Evolutionary conservation across 768 basidiomycete genomes (phyloP), one percentile per base, ranked within the genome.

Genomic region (Phallus indusiatus): DNA sequence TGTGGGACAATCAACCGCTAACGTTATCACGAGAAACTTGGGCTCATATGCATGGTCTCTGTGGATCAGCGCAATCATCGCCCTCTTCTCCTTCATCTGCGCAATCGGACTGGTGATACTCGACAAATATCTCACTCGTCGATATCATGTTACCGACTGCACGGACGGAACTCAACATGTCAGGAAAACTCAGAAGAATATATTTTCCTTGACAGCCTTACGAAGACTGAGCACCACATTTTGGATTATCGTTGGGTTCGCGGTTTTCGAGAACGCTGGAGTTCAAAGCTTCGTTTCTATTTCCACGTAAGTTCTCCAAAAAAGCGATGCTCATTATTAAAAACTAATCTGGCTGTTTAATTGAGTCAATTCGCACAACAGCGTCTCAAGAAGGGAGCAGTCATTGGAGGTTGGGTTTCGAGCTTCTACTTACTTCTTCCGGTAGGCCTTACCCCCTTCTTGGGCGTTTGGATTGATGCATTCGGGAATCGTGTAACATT

Each of bases 401-500:
- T 76, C 55, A 69, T 76, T 35, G 74, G 74, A n/a, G 74, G 75
- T 59, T 76, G 75, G 75, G 75, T 75, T 11, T 73, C 74, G 3
- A 74, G 72, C 61, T 73, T 76, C 67, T 76, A 75, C 64, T 64
- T 76, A 46, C 66, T 76, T 47, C 69, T 76, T 8, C 75, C 75
- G 1, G 71, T 71, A 7, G 70, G 70, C 51, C 60, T 75, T 59
- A 75, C 74, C 3, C 75, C 75, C 33, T 73, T 76, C 66, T 55
- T 74, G 46, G 74, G 75, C 24, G 67, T 75, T 54, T 74, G 73
- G 63, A 71, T 76, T 53, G 75, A 76, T 64, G 63, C 68, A 9
- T 72, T 65, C 55, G 75, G 75, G 16, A 69, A 74, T 56, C 70
- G 75, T 11, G 67, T 76, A 17, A 67, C 70, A 20, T 71, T 76